A percentile compares a stretch with the other conserved stretches of the same genome.
Evolutionary conservation across 2,329 filamentous ascomycete species (phyloP).

Genomic region (Annulohypoxylon truncatum): DNA sequence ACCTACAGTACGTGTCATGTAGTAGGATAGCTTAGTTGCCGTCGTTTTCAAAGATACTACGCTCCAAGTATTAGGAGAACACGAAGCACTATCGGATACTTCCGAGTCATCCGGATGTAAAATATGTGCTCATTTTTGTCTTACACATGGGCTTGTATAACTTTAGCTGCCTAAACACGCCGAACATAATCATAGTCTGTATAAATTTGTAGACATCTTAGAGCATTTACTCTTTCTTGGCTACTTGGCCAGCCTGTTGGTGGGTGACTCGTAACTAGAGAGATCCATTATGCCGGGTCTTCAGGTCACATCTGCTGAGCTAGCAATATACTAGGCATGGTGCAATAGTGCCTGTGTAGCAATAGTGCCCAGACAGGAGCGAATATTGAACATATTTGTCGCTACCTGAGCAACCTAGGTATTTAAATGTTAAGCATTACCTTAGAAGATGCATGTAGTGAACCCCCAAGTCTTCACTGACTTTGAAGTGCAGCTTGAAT

Average conservation of each 20-base stretch:
- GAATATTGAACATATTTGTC: not conserved
- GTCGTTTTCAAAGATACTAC: not conserved
- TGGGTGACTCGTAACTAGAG: not conserved
- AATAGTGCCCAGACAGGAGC: not conserved
- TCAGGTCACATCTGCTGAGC: not conserved
- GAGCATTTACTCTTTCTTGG: not conserved
- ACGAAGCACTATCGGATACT: not conserved
- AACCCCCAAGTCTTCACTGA: not conserved
- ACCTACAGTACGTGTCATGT: not conserved
- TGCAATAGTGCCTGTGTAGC: not conserved
- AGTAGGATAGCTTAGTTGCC: not conserved
- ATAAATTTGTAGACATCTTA: not conserved
- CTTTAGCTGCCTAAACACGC: not conserved
- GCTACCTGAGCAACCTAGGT: not conserved
- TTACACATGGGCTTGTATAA: not conserved
- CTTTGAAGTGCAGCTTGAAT: not conserved
- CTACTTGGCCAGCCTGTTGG: not conserved
- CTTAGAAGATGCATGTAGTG: not conserved
- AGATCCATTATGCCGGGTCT: not conserved
- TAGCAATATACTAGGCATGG: not conserved
- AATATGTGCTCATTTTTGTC: not conserved
- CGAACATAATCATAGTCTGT: not conserved
- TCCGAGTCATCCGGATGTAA: constrained; percentile 12
- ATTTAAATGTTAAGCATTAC: not conserved
- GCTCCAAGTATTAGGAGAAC: not conserved